These are phyloP conservation scores for Kalmanozyma brasiliensis DNA, from an alignment of 1,284 basidiomycete species.

Conservation along the genomic window DNA sequence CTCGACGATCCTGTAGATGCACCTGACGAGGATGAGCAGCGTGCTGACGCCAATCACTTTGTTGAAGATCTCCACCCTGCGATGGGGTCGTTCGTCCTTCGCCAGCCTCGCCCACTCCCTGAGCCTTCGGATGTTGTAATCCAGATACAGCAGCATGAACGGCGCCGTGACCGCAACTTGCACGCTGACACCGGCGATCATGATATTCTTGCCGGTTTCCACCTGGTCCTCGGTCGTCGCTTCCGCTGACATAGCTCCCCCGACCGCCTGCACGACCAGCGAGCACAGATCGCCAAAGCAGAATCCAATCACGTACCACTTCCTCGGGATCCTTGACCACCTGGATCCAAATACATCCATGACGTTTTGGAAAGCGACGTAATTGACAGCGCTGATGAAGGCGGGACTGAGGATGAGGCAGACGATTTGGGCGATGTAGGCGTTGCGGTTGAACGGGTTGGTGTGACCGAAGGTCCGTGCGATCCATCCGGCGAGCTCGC, in stretches of 20 bases:
- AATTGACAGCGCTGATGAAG: constrained; percentile 50
- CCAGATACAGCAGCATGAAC: constrained; percentile 36
- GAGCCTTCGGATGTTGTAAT: constrained; percentile 44
- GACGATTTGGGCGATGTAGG: constrained; percentile 47
- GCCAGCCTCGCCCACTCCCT: constrained; percentile 28
- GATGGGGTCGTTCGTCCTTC: constrained; percentile 14
- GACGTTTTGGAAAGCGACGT: constrained; percentile 38
- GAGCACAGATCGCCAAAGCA: constrained; percentile 41
- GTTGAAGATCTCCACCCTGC: constrained; percentile 30
- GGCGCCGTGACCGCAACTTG: constrained; percentile 46
- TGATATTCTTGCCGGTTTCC: constrained; percentile 28
- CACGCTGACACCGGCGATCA: constrained; percentile 46
- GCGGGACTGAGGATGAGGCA: constrained; percentile 50
- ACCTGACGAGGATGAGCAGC: constrained; percentile 40
- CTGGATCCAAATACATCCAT: constrained; percentile 47
- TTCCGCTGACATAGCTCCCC: constrained; percentile 37
- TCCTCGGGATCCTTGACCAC: constrained; percentile 44
- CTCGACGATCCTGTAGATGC: constrained; percentile 52
- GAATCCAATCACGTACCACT: constrained; percentile 42
- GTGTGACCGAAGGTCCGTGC: constrained; percentile 23
- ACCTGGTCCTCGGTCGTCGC: constrained; percentile 14
- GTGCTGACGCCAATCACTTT: constrained; percentile 36
- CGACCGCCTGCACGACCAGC: constrained; percentile 42
- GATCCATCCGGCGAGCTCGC: constrained; percentile 45
- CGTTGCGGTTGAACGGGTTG: constrained; percentile 39